A percentile compares a stretch with the other conserved stretches of the same genome.
These are phyloP conservation scores for Eucalyptus victrix DNA, from an alignment of 345 rosid species.

Conservation along the genomic window DNA sequence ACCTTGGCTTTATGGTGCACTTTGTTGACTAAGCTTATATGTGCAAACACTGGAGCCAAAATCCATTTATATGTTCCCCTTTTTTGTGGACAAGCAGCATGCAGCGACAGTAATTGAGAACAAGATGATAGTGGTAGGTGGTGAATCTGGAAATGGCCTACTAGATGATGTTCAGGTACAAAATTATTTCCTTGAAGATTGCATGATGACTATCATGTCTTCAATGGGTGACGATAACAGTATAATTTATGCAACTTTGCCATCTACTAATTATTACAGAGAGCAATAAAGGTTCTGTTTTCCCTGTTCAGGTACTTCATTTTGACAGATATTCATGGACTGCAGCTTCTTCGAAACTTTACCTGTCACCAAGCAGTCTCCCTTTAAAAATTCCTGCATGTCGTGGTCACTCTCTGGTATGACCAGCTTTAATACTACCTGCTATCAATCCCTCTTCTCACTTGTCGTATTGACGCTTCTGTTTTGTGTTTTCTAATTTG, in stretches of 20 bases:
- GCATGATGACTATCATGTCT: background rate
- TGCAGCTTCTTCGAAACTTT: conserved; percentile 74
- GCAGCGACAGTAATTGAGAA: conserved; percentile 84
- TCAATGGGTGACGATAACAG: background rate
- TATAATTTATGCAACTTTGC: background rate
- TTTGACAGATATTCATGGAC: conserved; percentile 81
- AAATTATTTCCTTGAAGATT: background rate
- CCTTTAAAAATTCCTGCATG: conserved; percentile 94
- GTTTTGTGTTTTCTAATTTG: background rate
- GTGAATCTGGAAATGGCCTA: conserved; percentile 74
- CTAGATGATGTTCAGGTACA: conserved; percentile 95
- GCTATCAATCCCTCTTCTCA: background rate
- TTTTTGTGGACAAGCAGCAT: conserved; percentile 38
- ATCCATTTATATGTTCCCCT: background rate
- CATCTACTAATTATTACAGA: background rate
- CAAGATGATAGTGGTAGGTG: conserved; percentile 96
- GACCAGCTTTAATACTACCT: background rate
- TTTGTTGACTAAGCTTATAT: background rate
- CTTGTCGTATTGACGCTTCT: background rate
- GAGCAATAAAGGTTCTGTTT: background rate
- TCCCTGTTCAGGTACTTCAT: conserved; percentile 47
- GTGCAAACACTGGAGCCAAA: background rate
- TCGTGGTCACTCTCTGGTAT: conserved; percentile 95
- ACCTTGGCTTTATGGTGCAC: background rate
- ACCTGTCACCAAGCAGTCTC: conserved; percentile 84